Evolutionary conservation across 139 green algal genomes (phyloP), one percentile per base, ranked within the genome.

Genomic region (Chlorella sp.): DNA sequence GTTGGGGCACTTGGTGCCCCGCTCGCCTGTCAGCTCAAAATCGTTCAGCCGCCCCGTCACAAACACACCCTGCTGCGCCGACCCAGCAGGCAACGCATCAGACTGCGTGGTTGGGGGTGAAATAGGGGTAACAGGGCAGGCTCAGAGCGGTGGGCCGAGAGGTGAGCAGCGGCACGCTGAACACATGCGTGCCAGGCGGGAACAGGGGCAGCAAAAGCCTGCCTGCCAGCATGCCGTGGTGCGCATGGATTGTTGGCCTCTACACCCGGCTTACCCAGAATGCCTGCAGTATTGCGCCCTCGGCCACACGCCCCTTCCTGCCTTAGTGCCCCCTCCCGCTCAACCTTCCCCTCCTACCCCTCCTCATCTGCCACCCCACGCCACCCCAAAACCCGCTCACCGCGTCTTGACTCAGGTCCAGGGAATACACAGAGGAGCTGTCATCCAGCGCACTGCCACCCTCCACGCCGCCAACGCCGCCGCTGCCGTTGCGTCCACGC

Each of bases 1-100:
- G 88, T 97, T 96, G 34, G 96, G 96, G n/a, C 97, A 94, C 89
- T 96, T 96, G 77, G 92, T 96, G 39, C 96, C 96, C n/a, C 90
- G 83, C 92, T 98, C 96, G 18, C 96, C 96, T 21, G 96, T 73
- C 82, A 98, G 88, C 81, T 95, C 94, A 85, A 98, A 90, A 32
- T 89, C 91, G n/a, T 78, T 88, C 30, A 91, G 42, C 42, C 93
- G 90, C 37, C 91, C 87, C 24, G 93, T 94, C 68, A 95, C 93
- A 85, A 94, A 95, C 82, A 96, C 88, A 57, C 91, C 91, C 60
- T 79, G 64, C 68, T 73, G 83, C 61, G 26, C 81, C 2, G 57
- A n/a, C 24, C 73, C 77, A 60, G 90, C 86, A 14, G 90, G 75
- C 32, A 81, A 42, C 32, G 60, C 77, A 19, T 86, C 87, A 0